Percentiles rank a stretch among this genome's conserved stretches.
Conservation (phyloP, 2,329 filamentous ascomycete species). For the Exserohilum rostratum region DNA sequence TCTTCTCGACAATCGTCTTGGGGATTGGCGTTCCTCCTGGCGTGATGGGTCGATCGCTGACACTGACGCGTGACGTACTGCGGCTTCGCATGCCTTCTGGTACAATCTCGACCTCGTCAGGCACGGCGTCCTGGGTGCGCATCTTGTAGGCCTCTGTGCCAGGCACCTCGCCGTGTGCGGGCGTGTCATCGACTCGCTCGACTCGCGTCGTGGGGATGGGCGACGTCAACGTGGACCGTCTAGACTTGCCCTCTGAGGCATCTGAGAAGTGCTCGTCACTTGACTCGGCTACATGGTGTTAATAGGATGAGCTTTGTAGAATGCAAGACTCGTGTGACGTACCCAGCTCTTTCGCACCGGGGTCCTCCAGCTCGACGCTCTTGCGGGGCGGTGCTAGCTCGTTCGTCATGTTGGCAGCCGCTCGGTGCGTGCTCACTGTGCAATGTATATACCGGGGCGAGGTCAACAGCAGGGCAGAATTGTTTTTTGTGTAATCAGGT, state of each 20-base stretch:
- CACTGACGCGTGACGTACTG: conserved; percentile 50
- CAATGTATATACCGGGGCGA: neutral
- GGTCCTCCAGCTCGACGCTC: conserved; percentile 61
- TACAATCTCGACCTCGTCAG: conserved; percentile 67
- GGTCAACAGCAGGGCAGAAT: neutral
- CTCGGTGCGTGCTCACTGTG: neutral
- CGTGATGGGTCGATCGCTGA: conserved; percentile 55
- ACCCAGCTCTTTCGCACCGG: conserved; percentile 64
- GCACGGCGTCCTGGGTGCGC: conserved; percentile 64
- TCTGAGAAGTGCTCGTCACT: conserved; percentile 70
- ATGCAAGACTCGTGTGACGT: conserved; percentile 25
- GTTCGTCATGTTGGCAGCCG: conserved; percentile 43
- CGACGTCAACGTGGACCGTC: conserved; percentile 54
- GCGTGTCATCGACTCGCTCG: conserved; percentile 65
- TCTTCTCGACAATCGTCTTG: conserved; percentile 65
- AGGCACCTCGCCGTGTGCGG: conserved; percentile 66
- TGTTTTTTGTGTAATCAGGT: neutral
- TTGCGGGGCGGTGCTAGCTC: conserved; percentile 61
- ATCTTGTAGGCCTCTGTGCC: conserved; percentile 66
- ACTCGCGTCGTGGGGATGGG: conserved; percentile 67
- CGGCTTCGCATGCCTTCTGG: conserved; percentile 48
- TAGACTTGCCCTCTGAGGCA: conserved; percentile 62
- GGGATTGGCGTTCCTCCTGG: conserved; percentile 62
- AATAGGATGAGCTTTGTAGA: conserved; percentile 8
- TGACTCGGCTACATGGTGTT: conserved; percentile 45